These are phyloP conservation scores for Cicer cuneatum DNA, from an alignment of 306 rosid genomes.

Conservation along the genomic window DNA sequence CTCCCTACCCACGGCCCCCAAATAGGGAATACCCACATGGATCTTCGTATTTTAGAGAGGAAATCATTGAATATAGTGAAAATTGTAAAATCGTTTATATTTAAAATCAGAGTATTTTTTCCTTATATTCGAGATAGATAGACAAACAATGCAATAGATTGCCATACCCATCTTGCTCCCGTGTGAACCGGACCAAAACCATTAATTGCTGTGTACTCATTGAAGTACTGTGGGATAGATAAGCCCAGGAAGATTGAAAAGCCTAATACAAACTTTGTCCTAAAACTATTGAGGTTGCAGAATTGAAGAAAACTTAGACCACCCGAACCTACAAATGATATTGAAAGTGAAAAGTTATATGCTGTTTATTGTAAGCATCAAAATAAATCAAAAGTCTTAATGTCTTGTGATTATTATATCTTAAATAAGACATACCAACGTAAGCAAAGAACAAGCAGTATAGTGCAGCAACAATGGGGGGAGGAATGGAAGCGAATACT, in stretches of 20 bases:
- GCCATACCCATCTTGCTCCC: constrained; percentile 85
- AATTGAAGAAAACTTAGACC: constrained; percentile 97
- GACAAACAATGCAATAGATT: not conserved
- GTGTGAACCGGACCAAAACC: constrained; percentile 97
- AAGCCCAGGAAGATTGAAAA: constrained; percentile 92
- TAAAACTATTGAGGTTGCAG: constrained; percentile 94
- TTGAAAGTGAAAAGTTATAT: constrained; percentile 16
- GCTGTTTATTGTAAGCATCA: not conserved
- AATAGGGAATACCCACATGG: too few relatives aligned
- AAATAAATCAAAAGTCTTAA: constrained; percentile 25
- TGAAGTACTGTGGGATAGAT: constrained; percentile 94
- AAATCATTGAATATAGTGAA: too few relatives aligned
- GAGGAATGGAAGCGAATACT: constrained; percentile 92
- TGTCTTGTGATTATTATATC: constrained; percentile 6
- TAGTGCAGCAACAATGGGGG: constrained; percentile 85
- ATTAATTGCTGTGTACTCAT: constrained; percentile 76
- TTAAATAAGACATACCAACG: constrained; percentile 71
- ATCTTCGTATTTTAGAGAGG: too few relatives aligned
- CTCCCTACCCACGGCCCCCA: too few relatives aligned
- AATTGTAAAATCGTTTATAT: too few relatives aligned
- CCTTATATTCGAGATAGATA: not conserved
- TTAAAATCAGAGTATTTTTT: too few relatives aligned
- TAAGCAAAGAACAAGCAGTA: constrained; percentile 95
- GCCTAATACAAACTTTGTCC: constrained; percentile 87
- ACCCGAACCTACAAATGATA: constrained; percentile 59